Conservation (phyloP, 768 basidiomycete genomes). For the Xanthoconium purpureum region DNA sequence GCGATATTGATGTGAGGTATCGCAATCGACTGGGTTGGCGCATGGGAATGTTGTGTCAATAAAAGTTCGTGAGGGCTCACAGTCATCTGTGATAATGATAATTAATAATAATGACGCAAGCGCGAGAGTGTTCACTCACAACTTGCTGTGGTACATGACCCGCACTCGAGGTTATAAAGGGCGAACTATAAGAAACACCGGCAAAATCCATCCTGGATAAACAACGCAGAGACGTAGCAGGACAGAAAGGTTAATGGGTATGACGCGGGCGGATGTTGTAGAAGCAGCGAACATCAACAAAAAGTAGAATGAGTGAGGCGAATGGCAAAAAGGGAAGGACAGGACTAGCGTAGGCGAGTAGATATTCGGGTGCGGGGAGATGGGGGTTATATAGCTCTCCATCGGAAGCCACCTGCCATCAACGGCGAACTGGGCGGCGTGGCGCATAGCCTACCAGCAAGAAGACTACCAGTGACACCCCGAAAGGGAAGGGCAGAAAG, state of each 20-base stretch:
- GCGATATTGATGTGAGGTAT: neutral
- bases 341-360: neutral
- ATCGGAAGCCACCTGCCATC: neutral
- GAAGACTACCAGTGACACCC: neutral
- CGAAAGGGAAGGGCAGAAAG: neutral
- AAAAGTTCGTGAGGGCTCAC: neutral
- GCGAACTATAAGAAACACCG: neutral
- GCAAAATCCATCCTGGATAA: neutral
- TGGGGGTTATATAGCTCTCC: neutral
- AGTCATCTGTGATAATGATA: neutral
- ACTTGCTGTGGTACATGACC: neutral
- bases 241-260: too few species aligned
- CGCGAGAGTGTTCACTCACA: slow-evolving; percentile 3
- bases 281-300: too few species aligned
- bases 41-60: neutral
- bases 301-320: too few species aligned
- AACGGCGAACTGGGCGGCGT: neutral
- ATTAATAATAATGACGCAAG: neutral
- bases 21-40: neutral
- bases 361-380: too few species aligned
- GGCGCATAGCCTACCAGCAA: neutral
- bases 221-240: too few species aligned
- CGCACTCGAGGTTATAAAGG: neutral
- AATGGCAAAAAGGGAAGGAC: neutral
- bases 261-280: too few species aligned